Conservation (phyloP, 1,284 basidiomycete species). For the Mycena citricolor region DNA sequence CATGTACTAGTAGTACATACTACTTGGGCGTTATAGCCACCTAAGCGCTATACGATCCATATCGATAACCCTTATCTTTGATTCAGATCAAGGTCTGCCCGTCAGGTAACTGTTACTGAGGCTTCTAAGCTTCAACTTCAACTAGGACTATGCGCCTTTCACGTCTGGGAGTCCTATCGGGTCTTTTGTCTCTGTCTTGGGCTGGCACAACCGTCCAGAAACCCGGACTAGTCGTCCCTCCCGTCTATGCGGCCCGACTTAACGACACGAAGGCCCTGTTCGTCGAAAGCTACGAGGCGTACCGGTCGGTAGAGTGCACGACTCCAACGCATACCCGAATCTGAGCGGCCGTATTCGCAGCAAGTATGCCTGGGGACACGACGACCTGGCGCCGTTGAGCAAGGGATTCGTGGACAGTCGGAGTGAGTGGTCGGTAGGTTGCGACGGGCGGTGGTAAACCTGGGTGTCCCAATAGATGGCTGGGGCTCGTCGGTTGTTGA, state of each 20-base stretch:
- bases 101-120: no score
- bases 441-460: background rate
- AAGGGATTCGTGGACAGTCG: constrained; percentile 29
- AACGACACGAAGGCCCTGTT: constrained; percentile 19
- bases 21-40: no score
- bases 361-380: constrained; percentile 29
- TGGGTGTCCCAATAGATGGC: constrained; percentile 37
- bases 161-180: background rate
- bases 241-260: constrained; percentile 6
- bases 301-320: constrained; percentile 15
- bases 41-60: no score
- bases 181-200: constrained; percentile 4
- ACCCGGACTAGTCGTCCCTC: constrained; percentile 14
- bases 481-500: constrained; percentile 19
- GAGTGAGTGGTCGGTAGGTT: constrained; percentile 1
- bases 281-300: constrained; percentile 18
- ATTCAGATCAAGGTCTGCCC: no score
- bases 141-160: constrained; percentile 13
- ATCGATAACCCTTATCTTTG: no score
- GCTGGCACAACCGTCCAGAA: constrained; percentile 18
- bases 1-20: no score
- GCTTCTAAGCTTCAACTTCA: no score
- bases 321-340: background rate
- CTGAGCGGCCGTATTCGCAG: background rate
- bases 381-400: constrained; percentile 47